Percentiles rank a stretch among this genome's conserved stretches.
Evolutionary conservation across 2,329 filamentous ascomycete species (phyloP).

Genomic region (Plenodomus lindquistii): DNA sequence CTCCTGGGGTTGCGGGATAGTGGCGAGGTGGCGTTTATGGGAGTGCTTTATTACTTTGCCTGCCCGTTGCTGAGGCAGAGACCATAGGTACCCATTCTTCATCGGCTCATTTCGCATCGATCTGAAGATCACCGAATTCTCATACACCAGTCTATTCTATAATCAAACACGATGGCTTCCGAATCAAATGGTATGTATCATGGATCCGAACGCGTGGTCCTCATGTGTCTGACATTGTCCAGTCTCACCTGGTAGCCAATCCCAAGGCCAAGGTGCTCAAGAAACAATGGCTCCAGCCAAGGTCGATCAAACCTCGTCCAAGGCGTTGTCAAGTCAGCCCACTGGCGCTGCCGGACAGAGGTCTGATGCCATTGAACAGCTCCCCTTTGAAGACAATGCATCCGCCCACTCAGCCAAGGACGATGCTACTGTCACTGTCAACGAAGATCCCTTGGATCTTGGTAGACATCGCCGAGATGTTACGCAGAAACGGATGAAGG

Average conservation of each 20-base stretch:
- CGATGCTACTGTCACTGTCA: conserved; percentile 17
- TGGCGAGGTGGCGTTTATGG: conserved; percentile 21
- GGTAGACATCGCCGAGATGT: conserved; percentile 39
- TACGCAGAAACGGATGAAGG: conserved; percentile 53
- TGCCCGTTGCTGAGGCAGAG: conserved; percentile 28
- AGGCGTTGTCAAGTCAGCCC: conserved; percentile 26
- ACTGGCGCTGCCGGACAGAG: conserved; percentile 20
- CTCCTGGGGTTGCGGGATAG: conserved; percentile 7
- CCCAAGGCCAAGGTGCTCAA: conserved; percentile 31
- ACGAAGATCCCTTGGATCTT: conserved; percentile 44
- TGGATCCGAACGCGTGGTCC: conserved; percentile 3
- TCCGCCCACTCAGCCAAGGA: conserved; percentile 29
- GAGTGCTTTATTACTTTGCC: conserved; percentile 38
- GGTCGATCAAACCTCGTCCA: conserved; percentile 21
- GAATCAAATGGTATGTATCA: conserved; percentile 33
- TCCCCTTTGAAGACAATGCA: conserved; percentile 22
- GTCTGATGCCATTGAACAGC: conserved; percentile 29
- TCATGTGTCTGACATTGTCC: conserved; percentile 26
- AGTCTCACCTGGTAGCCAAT: conserved; percentile 32
- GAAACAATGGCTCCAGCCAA: conserved; percentile 34
- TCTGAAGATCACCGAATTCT: conserved; percentile 19
- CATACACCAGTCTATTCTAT: conserved; percentile 16
- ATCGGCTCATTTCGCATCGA: conserved; percentile 28
- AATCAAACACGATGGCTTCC: conserved; percentile 37
- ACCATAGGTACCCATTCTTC: conserved; percentile 23